These are phyloP conservation scores for Arachnomyces sp. DNA, from an alignment of 2,329 filamentous ascomycete genomes.

Conservation along the genomic window DNA sequence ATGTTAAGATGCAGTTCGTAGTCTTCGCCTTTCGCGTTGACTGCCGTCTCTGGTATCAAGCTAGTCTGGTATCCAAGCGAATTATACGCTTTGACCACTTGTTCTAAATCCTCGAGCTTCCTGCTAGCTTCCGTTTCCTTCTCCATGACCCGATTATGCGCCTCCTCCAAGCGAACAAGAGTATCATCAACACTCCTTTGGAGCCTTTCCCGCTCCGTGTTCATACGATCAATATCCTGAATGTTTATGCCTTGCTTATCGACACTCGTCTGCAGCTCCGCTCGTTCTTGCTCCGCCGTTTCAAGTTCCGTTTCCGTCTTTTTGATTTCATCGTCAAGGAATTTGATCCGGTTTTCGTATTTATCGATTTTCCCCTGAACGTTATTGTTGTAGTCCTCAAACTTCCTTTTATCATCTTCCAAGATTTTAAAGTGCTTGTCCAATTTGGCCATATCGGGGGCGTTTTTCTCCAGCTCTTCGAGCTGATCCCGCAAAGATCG, in stretches of 20 bases:
- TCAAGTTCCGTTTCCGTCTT: constrained; percentile 67
- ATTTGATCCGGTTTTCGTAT: constrained; percentile 69
- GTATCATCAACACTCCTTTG: constrained; percentile 78
- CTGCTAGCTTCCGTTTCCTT: constrained; percentile 80
- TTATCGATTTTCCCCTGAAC: constrained; percentile 82
- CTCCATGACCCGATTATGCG: constrained; percentile 71
- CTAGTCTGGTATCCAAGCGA: constrained; percentile 88
- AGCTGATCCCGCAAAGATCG: constrained; percentile 74
- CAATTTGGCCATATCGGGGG: constrained; percentile 71
- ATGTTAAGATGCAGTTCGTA: constrained; percentile 81
- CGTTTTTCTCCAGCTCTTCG: constrained; percentile 78
- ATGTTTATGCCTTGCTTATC: constrained; percentile 93
- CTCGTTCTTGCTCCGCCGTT: constrained; percentile 74
- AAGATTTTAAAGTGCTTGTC: constrained; percentile 88
- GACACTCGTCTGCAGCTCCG: constrained; percentile 71
- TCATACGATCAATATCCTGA: constrained; percentile 99
- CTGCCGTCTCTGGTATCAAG: constrained; percentile 73
- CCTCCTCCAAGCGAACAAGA: constrained; percentile 68
- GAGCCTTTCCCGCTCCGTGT: constrained; percentile 85
- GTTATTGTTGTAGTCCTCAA: constrained; percentile 84
- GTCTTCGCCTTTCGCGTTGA: constrained; percentile 74
- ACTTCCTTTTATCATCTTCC: constrained; percentile 89
- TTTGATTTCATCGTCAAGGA: constrained; percentile 78
- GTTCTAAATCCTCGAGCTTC: constrained; percentile 87
- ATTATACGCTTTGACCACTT: constrained; percentile 84